Conservation (phyloP, 2,329 filamentous ascomycete species). For the Aspergillus fumigatus region DNA sequence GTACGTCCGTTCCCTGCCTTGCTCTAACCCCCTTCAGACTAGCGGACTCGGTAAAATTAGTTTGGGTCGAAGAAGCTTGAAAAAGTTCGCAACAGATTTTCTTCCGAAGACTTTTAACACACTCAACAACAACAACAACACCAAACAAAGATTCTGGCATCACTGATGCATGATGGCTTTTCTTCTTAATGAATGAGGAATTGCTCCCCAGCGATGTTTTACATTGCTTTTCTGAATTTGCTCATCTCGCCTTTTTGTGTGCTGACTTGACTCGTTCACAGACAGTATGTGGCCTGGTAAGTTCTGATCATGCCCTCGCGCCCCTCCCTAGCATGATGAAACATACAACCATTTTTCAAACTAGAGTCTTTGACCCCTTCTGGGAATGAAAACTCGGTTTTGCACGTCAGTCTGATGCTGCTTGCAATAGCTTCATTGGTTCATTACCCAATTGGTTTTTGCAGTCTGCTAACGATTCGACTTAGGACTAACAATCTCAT, state of each 20-base stretch:
- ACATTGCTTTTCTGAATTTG: background rate
- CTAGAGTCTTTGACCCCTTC: slow-evolving; percentile 93
- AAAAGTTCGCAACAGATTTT: slow-evolving; percentile 27
- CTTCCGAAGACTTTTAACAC: slow-evolving; percentile 13
- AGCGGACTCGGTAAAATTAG: slow-evolving; percentile 24
- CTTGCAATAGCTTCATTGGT: slow-evolving; percentile 9
- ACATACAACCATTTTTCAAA: slow-evolving; percentile 69
- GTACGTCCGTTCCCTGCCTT: background rate
- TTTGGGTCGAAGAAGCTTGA: slow-evolving; percentile 28
- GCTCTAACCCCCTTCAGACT: slow-evolving; percentile 6
- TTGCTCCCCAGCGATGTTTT: background rate
- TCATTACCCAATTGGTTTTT: slow-evolving; percentile 4
- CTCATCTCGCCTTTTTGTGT: background rate
- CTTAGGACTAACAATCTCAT: slow-evolving; percentile 15
- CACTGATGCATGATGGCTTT: background rate
- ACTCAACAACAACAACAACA: slow-evolving; percentile 13
- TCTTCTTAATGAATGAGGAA: background rate
- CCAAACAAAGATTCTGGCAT: background rate
- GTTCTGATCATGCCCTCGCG: slow-evolving; percentile 10
- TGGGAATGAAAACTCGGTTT: slow-evolving; percentile 72
- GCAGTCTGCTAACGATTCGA: slow-evolving; percentile 6
- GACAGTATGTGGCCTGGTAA: slow-evolving; percentile 21
- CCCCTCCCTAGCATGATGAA: slow-evolving; percentile 60
- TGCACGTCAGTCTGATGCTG: slow-evolving; percentile 87
- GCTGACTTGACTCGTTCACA: background rate